Evolutionary conservation across 2,329 filamentous ascomycete species (phyloP).

Genomic region (Emericellopsis cladophorae): DNA sequence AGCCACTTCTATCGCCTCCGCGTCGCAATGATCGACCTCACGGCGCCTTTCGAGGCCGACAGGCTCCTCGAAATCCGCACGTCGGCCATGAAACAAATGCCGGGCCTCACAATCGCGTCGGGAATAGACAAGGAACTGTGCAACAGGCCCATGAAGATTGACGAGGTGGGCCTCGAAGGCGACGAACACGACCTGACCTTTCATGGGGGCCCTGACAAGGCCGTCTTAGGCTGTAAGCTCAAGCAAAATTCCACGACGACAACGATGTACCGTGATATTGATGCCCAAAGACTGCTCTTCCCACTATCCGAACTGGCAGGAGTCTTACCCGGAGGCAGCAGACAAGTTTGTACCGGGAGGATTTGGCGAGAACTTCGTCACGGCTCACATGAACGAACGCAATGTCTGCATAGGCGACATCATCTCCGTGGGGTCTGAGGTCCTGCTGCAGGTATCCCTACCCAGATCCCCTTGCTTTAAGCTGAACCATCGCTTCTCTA

Average conservation of each 20-base stretch:
- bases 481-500: slow-evolving; percentile 52
- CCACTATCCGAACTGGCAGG: slow-evolving; percentile 44
- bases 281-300: slow-evolving; percentile 36
- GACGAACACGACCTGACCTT: slow-evolving; percentile 51
- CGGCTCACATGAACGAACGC: slow-evolving; percentile 43
- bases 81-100: slow-evolving; percentile 41
- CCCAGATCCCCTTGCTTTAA: slow-evolving; percentile 57
- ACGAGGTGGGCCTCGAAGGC: slow-evolving; percentile 35
- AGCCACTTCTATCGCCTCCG: too few species aligned
- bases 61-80: slow-evolving; percentile 43
- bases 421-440: slow-evolving; percentile 33
- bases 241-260: background rate
- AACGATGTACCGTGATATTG: background rate
- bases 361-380: slow-evolving; percentile 55
- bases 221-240: slow-evolving; percentile 41
- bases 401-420: slow-evolving; percentile 55
- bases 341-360: slow-evolving; percentile 41
- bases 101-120: slow-evolving; percentile 34
- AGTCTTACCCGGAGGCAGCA: slow-evolving; percentile 36
- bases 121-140: slow-evolving; percentile 43
- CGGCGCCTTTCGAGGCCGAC: slow-evolving; percentile 30
- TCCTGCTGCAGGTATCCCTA: slow-evolving; percentile 45
- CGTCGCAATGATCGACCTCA: too few species aligned
- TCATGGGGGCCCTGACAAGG: slow-evolving; percentile 52
- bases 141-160: slow-evolving; percentile 29